Percentiles rank a stretch among this genome's conserved stretches.
Conservation (phyloP, 768 basidiomycete species). For the Tylopilus subfusipes region DNA sequence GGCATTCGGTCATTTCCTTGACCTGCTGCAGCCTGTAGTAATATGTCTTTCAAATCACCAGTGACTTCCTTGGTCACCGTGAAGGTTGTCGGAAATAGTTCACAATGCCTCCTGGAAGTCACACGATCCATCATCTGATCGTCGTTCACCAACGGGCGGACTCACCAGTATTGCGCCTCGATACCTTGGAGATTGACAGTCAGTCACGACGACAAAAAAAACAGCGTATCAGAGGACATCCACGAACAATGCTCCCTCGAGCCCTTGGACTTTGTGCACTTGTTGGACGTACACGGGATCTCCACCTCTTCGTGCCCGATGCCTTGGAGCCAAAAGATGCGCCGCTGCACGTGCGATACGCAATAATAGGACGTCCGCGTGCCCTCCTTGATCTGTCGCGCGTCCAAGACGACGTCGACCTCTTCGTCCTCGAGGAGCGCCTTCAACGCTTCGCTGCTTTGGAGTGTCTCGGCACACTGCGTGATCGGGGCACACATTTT, state of each 20-base stretch:
- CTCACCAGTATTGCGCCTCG: constrained; percentile 31
- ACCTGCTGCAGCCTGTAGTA: constrained; percentile 33
- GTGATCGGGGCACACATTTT: constrained; percentile 4
- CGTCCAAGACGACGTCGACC: constrained; percentile 19
- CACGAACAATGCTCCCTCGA: constrained; percentile 26
- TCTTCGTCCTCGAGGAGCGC: constrained; percentile 8
- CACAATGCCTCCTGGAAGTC: constrained; percentile 28
- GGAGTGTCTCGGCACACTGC: constrained; percentile 12
- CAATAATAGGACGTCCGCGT: constrained; percentile 24
- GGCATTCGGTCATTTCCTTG: not conserved
- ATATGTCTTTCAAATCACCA: constrained; percentile 17
- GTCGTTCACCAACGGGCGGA: too few species aligned
- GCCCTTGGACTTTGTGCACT: constrained; percentile 5
- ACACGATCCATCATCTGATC: not conserved
- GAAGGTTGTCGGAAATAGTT: constrained; percentile 28
- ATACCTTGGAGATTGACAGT: constrained; percentile 18
- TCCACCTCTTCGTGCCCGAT: constrained; percentile 18
- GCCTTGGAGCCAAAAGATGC: constrained; percentile 30
- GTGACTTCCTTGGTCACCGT: constrained; percentile 17
- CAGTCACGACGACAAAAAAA: not conserved
- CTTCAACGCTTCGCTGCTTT: constrained; percentile 1
- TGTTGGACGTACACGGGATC: constrained; percentile 22
- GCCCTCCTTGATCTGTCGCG: not conserved
- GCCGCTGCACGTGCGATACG: constrained; percentile 26
- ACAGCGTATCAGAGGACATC: not conserved